These are phyloP conservation scores for Termitomyces sp. DNA, from an alignment of 768 basidiomycete genomes.

Conservation along the genomic window DNA sequence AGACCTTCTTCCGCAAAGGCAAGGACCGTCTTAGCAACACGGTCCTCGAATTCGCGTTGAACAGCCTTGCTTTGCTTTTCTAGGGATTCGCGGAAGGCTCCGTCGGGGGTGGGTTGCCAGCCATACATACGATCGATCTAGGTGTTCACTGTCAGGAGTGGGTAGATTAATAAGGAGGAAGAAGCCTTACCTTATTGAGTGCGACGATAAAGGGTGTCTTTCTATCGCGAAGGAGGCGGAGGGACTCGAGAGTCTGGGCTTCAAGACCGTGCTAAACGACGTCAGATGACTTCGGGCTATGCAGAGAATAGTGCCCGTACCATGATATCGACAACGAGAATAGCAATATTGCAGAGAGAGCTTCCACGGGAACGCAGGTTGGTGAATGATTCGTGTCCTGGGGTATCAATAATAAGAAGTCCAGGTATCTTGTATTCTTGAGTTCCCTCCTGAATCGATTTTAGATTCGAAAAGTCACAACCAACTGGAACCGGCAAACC, in stretches of 20 bases:
- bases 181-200: constrained; percentile 74
- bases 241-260: constrained; percentile 95
- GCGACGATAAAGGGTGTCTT: constrained; percentile 99
- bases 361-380: constrained; percentile 94
- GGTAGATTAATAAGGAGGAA: background rate
- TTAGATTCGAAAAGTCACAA: background rate
- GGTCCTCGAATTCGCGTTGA: constrained; percentile 90
- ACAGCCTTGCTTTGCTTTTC: constrained; percentile 74
- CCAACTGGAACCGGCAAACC: background rate
- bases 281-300: constrained; percentile 1
- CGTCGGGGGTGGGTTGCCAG: constrained; percentile 89
- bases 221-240: constrained; percentile 83
- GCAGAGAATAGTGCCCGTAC: constrained; percentile 30
- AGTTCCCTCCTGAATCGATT: constrained; percentile 49
- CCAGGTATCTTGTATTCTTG: constrained; percentile 98
- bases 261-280: constrained; percentile 82
- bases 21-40: constrained; percentile 75
- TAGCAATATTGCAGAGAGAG: constrained; percentile 97
- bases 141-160: background rate
- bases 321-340: constrained; percentile 98
- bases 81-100: constrained; percentile 87
- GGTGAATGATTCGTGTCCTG: constrained; percentile 98
- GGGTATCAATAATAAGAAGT: constrained; percentile 93
- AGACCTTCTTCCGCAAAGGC: constrained; percentile 98
- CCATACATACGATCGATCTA: constrained; percentile 98